A percentile compares a stretch with the other conserved stretches of the same genome.
Evolutionary conservation across 1,139 yeast species (phyloP).

Genomic region (Geotrichum histeridarum): DNA sequence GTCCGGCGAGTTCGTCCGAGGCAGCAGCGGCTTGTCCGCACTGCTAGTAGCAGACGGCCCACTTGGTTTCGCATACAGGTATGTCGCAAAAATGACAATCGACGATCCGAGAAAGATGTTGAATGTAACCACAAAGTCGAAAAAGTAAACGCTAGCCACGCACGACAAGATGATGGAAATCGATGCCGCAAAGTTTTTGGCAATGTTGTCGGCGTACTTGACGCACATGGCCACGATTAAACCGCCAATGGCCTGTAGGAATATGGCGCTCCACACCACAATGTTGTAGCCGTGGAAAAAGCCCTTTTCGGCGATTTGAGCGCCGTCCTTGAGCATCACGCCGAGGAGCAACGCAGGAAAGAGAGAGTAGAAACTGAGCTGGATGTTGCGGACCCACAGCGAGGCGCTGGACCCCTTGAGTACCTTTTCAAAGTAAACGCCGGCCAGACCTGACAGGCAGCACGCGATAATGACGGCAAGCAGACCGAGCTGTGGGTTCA

Average conservation of each 20-base stretch:
- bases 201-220: conserved; percentile 43
- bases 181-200: conserved; percentile 43
- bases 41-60: not conserved
- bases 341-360: conserved; percentile 42
- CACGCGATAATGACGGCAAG: conserved; percentile 41
- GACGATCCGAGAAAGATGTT: conserved; percentile 39
- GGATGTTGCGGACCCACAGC: conserved; percentile 42
- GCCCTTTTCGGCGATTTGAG: conserved; percentile 35
- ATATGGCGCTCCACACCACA: conserved; percentile 40
- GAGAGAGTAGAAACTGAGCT: conserved; percentile 40
- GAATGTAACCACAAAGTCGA: conserved; percentile 37
- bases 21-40: conserved; percentile 13
- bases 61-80: conserved; percentile 31
- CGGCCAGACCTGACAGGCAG: conserved; percentile 41
- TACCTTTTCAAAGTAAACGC: conserved; percentile 43
- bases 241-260: conserved; percentile 43
- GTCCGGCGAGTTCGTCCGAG: conserved; percentile 7
- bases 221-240: conserved; percentile 42
- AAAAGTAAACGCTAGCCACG: conserved; percentile 37
- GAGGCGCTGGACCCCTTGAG: conserved; percentile 39
- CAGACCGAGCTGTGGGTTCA: conserved; percentile 35
- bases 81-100: conserved; percentile 40
- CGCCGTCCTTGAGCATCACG: conserved; percentile 38
- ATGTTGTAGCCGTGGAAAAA: conserved; percentile 41
- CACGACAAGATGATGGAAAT: conserved; percentile 41